Conservation (phyloP, 345 rosid species). For the Microthlaspi erraticum region DNA sequence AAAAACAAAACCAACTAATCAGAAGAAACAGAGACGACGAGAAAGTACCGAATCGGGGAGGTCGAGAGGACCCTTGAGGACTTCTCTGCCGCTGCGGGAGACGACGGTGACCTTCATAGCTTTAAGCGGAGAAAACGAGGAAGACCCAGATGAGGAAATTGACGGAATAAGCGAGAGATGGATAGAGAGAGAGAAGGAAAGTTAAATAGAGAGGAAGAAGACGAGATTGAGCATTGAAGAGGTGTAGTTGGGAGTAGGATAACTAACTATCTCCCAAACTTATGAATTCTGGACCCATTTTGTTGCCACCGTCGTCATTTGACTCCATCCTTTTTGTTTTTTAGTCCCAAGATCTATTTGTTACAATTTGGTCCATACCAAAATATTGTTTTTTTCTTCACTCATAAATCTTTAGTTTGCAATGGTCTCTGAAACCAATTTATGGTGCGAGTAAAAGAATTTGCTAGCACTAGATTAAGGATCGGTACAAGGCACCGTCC, state of each 20-base stretch:
- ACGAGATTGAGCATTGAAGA: slow-evolving; percentile 43
- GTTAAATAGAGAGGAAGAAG: slow-evolving; percentile 30
- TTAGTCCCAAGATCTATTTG: too few relatives aligned
- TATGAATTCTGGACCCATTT: slow-evolving; percentile 11
- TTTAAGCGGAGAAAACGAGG: slow-evolving; percentile 40
- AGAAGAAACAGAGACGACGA: slow-evolving; percentile 12
- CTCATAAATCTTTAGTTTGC: too few relatives aligned
- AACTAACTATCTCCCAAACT: slow-evolving; percentile 41
- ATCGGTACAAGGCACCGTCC: background rate
- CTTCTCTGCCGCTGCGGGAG: slow-evolving; percentile 87
- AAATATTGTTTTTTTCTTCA: too few relatives aligned
- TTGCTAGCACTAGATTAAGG: background rate
- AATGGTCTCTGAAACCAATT: too few relatives aligned
- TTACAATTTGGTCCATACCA: too few relatives aligned
- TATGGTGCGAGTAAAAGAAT: too few relatives aligned
- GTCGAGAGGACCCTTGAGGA: slow-evolving; percentile 75
- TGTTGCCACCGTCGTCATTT: background rate
- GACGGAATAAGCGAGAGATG: background rate
- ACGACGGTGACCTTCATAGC: slow-evolving; percentile 80
- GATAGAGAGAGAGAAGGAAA: background rate
- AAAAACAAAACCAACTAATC: slow-evolving; percentile 6
- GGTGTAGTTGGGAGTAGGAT: slow-evolving; percentile 46
- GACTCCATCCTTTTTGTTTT: background rate
- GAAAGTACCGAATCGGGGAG: slow-evolving; percentile 72
- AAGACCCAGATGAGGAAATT: slow-evolving; percentile 45